Conservation (phyloP, 495 filamentous ascomycete genomes). For the Penicillium cosmopolitanum region DNA sequence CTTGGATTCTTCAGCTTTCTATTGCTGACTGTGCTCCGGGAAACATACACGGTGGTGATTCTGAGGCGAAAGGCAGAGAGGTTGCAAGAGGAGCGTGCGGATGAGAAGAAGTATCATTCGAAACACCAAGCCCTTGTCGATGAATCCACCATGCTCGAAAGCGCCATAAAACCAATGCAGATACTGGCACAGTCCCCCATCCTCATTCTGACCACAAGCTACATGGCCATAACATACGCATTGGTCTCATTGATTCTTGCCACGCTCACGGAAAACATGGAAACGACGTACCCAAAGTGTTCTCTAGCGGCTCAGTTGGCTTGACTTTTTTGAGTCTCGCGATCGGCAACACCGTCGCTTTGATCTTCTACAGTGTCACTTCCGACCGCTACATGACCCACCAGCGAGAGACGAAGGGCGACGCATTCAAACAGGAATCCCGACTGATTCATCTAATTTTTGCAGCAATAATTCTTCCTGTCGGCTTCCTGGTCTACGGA, state of each 20-base stretch:
- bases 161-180: slow-evolving; percentile 8
- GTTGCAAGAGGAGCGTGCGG: slow-evolving; percentile 9
- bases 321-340: slow-evolving; percentile 12
- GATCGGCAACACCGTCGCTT: slow-evolving; percentile 8
- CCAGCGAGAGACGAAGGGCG: slow-evolving; percentile 2
- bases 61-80: slow-evolving; percentile 8
- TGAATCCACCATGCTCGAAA: slow-evolving; percentile 10
- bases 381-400: slow-evolving; percentile 11
- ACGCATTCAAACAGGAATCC: too few species aligned
- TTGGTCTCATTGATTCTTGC: slow-evolving; percentile 10
- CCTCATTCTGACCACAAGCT: slow-evolving; percentile 10
- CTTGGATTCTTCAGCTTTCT: slow-evolving; percentile 8
- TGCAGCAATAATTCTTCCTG: background rate
- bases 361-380: slow-evolving; percentile 12
- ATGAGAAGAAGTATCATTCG: slow-evolving; percentile 4
- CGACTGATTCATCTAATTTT: too few species aligned
- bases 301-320: slow-evolving; percentile 6
- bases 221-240: slow-evolving; percentile 12
- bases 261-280: slow-evolving; percentile 10
- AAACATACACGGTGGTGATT: slow-evolving; percentile 15
- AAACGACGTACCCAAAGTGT: background rate
- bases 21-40: slow-evolving; percentile 9
- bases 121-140: slow-evolving; percentile 5
- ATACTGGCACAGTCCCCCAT: slow-evolving; percentile 8
- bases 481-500: slow-evolving; percentile 10